Percentiles rank a stretch among this genome's conserved stretches.
Evolutionary conservation across 2,329 filamentous ascomycete genomes (phyloP).

Genomic region (Penicillium expansum): DNA sequence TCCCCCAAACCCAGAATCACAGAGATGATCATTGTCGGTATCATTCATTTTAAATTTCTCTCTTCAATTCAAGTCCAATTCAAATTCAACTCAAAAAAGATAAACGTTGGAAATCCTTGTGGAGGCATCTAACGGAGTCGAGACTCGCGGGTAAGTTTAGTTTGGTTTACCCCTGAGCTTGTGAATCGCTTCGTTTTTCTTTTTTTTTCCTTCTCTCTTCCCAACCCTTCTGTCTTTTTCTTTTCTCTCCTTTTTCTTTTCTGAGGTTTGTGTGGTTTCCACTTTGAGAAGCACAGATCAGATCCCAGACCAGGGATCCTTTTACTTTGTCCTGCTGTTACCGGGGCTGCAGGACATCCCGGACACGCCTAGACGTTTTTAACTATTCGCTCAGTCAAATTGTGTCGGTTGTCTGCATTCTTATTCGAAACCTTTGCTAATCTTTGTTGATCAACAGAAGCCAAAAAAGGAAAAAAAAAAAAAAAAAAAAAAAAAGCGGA

Average conservation of each 20-base stretch:
- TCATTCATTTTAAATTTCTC: slow-evolving; percentile 15
- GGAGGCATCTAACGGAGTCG: slow-evolving; percentile 7
- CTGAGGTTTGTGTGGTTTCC: slow-evolving; percentile 8
- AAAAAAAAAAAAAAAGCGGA: slow-evolving; percentile 12
- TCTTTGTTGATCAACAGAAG: slow-evolving; percentile 12
- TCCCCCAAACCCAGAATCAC: slow-evolving; percentile 4
- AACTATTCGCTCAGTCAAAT: slow-evolving; percentile 6
- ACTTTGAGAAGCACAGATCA: slow-evolving; percentile 14
- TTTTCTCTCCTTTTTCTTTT: slow-evolving; percentile 6
- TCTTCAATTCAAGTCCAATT: not conserved
- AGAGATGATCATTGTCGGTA: slow-evolving; percentile 24
- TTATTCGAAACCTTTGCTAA: slow-evolving; percentile 10
- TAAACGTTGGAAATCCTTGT: slow-evolving; percentile 1
- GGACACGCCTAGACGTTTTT: slow-evolving; percentile 9
- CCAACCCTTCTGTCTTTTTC: not conserved
- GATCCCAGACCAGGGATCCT: slow-evolving; percentile 11
- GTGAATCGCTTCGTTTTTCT: slow-evolving; percentile 7
- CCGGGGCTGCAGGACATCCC: slow-evolving; percentile 28
- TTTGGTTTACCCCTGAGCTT: slow-evolving; percentile 17
- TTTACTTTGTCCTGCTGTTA: slow-evolving; percentile 16
- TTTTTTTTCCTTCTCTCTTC: not conserved
- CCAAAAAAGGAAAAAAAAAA: not conserved
- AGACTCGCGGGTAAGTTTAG: slow-evolving; percentile 10
- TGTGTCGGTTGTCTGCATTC: slow-evolving; percentile 16
- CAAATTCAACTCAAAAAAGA: not conserved